These are phyloP conservation scores for Nemania bipapillata DNA, from an alignment of 2,329 filamentous ascomycete genomes.

Conservation along the genomic window DNA sequence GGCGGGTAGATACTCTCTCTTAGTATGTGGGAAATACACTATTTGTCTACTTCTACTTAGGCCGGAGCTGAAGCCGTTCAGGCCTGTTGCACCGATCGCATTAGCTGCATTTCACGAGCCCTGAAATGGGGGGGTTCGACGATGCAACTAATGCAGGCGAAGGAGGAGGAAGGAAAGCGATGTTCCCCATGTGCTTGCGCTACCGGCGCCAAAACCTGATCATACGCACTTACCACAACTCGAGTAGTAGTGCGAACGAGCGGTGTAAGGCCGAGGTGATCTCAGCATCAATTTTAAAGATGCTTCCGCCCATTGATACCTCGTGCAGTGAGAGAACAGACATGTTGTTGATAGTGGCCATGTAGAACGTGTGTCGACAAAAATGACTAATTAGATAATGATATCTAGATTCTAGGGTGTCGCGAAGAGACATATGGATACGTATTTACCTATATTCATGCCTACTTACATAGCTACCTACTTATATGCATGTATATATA, in stretches of 20 bases:
- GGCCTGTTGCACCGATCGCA: conserved; percentile 6
- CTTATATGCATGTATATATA: neutral
- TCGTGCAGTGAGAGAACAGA: neutral
- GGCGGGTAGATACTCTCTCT: neutral
- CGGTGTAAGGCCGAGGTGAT: conserved; percentile 39
- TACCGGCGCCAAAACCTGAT: conserved; percentile 27
- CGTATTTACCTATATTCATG: too few relatives aligned
- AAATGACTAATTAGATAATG: neutral
- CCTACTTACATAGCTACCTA: too few relatives aligned
- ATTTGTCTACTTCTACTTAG: too few relatives aligned
- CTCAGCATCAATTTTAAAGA: neutral
- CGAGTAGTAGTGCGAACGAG: conserved; percentile 34
- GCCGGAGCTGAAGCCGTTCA: neutral
- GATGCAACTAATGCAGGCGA: conserved; percentile 16
- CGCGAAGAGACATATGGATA: neutral
- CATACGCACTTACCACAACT: conserved; percentile 12
- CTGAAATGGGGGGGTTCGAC: neutral
- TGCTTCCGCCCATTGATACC: neutral
- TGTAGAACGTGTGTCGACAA: neutral
- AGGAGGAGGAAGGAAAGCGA: neutral
- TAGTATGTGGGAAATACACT: too few relatives aligned
- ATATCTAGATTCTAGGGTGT: neutral
- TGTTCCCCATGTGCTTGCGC: conserved; percentile 22
- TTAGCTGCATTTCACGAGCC: neutral
- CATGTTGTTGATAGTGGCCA: neutral